These are phyloP conservation scores for Cudoniella acicularis DNA, from an alignment of 495 filamentous ascomycete species.

Conservation along the genomic window DNA sequence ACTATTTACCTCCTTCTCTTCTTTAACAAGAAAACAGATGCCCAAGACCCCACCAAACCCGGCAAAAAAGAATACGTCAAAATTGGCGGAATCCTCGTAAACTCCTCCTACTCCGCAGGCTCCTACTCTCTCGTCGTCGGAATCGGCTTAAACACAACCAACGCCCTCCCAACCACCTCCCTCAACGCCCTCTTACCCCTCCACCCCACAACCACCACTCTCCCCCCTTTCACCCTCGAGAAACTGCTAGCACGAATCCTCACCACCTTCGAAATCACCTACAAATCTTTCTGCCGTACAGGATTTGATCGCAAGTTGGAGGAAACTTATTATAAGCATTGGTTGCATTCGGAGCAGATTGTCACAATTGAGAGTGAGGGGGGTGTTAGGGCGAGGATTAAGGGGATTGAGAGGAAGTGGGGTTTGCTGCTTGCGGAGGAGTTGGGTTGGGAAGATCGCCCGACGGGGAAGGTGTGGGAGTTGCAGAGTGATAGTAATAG, in stretches of 20 bases:
- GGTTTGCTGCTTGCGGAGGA: conserved; percentile 83
- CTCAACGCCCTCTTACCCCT: conserved; percentile 70
- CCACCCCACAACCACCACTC: too few species aligned
- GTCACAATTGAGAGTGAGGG: conserved; percentile 85
- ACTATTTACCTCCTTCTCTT: not conserved
- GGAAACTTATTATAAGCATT: conserved; percentile 74
- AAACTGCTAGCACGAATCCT: conserved; percentile 81
- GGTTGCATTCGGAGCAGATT: conserved; percentile 88
- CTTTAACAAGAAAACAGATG: too few species aligned
- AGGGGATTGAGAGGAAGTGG: conserved; percentile 86
- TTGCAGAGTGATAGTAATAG: conserved; percentile 97
- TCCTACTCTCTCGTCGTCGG: conserved; percentile 87
- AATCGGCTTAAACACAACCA: conserved; percentile 85
- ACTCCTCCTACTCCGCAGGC: conserved; percentile 72
- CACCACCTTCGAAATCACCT: conserved; percentile 72
- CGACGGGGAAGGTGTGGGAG: conserved; percentile 74
- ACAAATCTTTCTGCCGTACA: conserved; percentile 63
- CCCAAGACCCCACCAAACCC: conserved; percentile 63
- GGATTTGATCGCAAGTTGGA: conserved; percentile 75
- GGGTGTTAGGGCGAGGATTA: conserved; percentile 71
- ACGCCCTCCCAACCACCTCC: conserved; percentile 81
- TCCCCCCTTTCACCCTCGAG: conserved; percentile 66
- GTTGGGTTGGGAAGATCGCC: conserved; percentile 63
- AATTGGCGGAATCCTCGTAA: conserved; percentile 90
- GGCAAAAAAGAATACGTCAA: conserved; percentile 70